phyloP scores from a whole-genome alignment of 163 green algal species.

The Scenedesmus sp. region DNA sequence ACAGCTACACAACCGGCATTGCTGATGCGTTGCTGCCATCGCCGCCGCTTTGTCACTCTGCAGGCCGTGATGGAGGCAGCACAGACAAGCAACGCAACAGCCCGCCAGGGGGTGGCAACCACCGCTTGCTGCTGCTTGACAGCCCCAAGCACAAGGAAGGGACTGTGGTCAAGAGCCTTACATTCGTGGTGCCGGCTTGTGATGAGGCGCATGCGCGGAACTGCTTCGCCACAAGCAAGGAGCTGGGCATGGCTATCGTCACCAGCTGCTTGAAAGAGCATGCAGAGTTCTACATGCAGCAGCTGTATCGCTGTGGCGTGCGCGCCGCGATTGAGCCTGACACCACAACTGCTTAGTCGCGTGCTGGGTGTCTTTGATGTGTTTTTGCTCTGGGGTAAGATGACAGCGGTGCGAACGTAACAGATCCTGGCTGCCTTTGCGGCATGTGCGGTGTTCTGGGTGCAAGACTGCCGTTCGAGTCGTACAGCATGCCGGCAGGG shows the following conservation, averaged over 20 bases:
- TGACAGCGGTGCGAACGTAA: not conserved
- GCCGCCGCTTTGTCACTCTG: not conserved
- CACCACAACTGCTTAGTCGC: constrained; percentile 63
- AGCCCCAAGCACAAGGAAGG: constrained; percentile 70
- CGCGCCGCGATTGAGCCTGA: constrained; percentile 79
- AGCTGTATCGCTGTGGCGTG: constrained; percentile 71
- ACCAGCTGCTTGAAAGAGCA: constrained; percentile 78
- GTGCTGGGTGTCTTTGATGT: not conserved
- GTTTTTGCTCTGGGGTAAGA: not conserved
- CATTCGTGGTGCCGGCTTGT: constrained; percentile 57
- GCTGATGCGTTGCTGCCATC: no score
- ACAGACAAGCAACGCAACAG: constrained; percentile 52
- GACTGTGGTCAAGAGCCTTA: constrained; percentile 70
- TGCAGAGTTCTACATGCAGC: constrained; percentile 77
- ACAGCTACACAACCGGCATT: no score
- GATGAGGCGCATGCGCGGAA: constrained; percentile 75
- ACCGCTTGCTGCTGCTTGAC: constrained; percentile 76
- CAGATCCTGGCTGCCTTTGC: no score
- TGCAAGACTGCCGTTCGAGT: no score
- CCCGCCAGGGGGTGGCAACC: constrained; percentile 68
- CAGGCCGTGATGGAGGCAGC: constrained; percentile 45
- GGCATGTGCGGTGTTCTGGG: no score
- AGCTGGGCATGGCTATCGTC: constrained; percentile 80
- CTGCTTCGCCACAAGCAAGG: constrained; percentile 73
- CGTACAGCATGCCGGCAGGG: no score